Conservation (phyloP, 768 basidiomycete genomes). For the Fomitopsis serialis region DNA sequence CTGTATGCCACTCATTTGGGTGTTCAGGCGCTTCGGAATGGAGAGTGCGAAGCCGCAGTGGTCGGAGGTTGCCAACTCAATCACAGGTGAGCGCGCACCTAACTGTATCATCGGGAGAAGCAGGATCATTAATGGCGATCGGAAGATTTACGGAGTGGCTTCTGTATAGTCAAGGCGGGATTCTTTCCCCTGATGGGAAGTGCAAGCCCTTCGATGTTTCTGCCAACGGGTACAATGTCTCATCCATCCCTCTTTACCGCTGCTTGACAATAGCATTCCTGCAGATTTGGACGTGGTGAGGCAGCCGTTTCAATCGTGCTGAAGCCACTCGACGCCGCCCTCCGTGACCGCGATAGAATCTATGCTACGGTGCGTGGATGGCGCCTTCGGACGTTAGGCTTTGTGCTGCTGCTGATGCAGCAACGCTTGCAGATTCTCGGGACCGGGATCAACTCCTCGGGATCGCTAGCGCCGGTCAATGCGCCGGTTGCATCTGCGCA, state of each 20-base stretch:
- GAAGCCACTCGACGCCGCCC: slow-evolving; percentile 33
- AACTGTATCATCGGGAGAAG: neutral
- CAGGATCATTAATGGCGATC: slow-evolving; percentile 9
- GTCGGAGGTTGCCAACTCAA: slow-evolving; percentile 41
- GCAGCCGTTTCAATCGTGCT: slow-evolving; percentile 34
- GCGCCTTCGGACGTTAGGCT: no score
- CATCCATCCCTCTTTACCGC: slow-evolving; percentile 18
- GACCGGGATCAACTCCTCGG: slow-evolving; percentile 33
- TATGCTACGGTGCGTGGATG: slow-evolving; percentile 32
- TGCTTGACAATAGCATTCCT: slow-evolving; percentile 3
- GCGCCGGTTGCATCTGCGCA: slow-evolving; percentile 35
- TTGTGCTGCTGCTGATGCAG: no score
- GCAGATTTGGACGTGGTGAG: slow-evolving; percentile 35
- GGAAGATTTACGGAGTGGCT: slow-evolving; percentile 31
- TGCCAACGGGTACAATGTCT: slow-evolving; percentile 33
- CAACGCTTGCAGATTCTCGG: slow-evolving; percentile 30
- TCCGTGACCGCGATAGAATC: slow-evolving; percentile 35
- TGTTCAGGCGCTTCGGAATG: slow-evolving; percentile 35
- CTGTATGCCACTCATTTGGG: slow-evolving; percentile 45
- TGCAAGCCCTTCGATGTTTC: slow-evolving; percentile 40
- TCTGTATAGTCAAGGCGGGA: slow-evolving; percentile 31
- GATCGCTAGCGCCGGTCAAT: slow-evolving; percentile 30
- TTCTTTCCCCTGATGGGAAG: slow-evolving; percentile 37
- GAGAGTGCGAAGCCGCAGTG: slow-evolving; percentile 44
- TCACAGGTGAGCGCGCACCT: slow-evolving; percentile 23